Base-by-base conservation (phyloP, 1,139 yeast genomes). In the Candida freyschussii region DNA sequence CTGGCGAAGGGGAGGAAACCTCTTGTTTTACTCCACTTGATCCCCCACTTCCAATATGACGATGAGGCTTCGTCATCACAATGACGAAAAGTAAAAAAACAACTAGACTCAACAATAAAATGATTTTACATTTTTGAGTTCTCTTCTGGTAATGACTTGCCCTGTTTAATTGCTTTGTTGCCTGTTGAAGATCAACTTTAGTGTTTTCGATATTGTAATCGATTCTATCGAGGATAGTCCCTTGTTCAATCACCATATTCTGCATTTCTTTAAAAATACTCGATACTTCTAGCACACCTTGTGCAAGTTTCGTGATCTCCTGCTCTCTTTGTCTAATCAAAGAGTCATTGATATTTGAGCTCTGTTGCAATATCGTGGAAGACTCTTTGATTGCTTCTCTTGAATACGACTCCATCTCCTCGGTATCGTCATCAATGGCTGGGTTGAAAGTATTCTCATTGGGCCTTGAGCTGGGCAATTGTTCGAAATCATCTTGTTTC, bases 231-330 rank as follows among this genome's bases (percentile, higher is more conserved):
- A 91, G 67, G 28, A 91, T 69, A 0, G 96, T 86, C 3, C 98
- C 98, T 59, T 91, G 98, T 53, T 93, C 97, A 38, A 91, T 84
- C 30, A 91, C 87, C 69, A 93, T 69, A 20, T 78, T 75, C 50
- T 93, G 97, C 73, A 91, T 75, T 53, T 93, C 97, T 55, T 84
- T 82, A 63, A 91, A 91, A 34, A 93, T 91, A 2, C 93, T 86
- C 27, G 93, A 83, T 2, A 91, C 83, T 56, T 91, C 99, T 21
- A 91, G 64, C 26, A 91, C 94, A 27, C 96, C 96, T 67, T 85
- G 86, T 4, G 98, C 97, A 36, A 93, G 70, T 47, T 81, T 82
- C 18, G 83, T 81, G 30, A 93, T 91, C 52, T 91, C 98, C 34
- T 76, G 72, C 53, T 91, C 98, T 37, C 98, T 68, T 45, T 82